Conservation (phyloP, 148 eudicot species). For the Amaranthus palmeri region DNA sequence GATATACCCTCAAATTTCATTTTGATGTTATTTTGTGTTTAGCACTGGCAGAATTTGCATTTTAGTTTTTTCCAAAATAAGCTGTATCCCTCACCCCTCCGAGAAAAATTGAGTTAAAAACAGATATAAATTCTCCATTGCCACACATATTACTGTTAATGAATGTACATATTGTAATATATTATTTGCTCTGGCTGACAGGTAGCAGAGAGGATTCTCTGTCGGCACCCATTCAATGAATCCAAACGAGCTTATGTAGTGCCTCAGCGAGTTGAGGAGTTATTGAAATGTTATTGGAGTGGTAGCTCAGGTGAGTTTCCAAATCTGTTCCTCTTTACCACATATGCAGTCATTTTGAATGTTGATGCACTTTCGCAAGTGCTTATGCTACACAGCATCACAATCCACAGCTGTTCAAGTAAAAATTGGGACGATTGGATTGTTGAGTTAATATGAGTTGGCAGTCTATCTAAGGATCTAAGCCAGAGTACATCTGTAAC, state of each 20-base stretch:
- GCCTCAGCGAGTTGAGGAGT: conserved; percentile 92
- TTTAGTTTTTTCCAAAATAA: background rate
- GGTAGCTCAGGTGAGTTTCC: conserved; percentile 67
- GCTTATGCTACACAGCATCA: background rate
- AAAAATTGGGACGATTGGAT: too few species aligned
- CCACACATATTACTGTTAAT: background rate
- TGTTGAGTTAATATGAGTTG: too few species aligned
- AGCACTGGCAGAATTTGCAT: background rate
- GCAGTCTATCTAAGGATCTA: too few species aligned
- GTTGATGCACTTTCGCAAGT: background rate
- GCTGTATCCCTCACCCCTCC: too few species aligned
- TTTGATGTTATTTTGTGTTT: background rate
- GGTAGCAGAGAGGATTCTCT: conserved; percentile 80
- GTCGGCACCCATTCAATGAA: conserved; percentile 94
- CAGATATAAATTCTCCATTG: background rate
- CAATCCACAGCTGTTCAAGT: too few species aligned
- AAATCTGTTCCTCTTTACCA: background rate
- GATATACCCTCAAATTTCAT: background rate
- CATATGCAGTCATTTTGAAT: background rate
- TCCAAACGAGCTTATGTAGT: conserved; percentile 95
- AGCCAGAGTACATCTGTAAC: too few species aligned
- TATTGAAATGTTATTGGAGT: conserved; percentile 87
- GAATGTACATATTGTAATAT: background rate
- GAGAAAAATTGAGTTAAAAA: background rate
- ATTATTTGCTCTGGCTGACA: conserved; percentile 24